Evolutionary conservation across 805 yeast species (phyloP).

Genomic region (Candida nemodendra): DNA sequence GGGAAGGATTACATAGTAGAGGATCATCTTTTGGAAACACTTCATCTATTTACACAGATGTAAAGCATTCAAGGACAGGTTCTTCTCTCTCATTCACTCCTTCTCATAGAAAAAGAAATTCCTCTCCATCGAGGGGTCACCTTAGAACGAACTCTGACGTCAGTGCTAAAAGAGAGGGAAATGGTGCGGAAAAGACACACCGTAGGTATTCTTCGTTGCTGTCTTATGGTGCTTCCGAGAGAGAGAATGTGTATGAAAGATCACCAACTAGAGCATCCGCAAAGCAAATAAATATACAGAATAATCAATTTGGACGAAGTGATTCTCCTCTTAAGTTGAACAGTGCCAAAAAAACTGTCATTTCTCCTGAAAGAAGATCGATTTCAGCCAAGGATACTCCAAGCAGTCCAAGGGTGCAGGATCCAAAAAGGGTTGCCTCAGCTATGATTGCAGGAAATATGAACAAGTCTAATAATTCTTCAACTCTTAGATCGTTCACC

Average conservation of each 20-base stretch:
- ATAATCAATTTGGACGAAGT: constrained; percentile 14
- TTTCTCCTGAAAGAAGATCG: constrained; percentile 44
- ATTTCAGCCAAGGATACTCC: constrained; percentile 47
- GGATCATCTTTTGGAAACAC: constrained; percentile 29
- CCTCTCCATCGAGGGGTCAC: constrained; percentile 34
- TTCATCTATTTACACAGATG: constrained; percentile 46
- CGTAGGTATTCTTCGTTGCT: constrained; percentile 62
- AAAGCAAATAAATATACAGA: constrained; percentile 7
- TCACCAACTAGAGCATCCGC: constrained; percentile 17
- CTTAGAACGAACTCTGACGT: constrained; percentile 45
- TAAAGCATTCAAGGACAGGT: constrained; percentile 33
- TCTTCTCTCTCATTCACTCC: constrained; percentile 32
- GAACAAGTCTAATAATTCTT: constrained; percentile 41
- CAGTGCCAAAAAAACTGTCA: constrained; percentile 10
- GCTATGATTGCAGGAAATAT: constrained; percentile 38
- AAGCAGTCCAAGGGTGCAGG: constrained; percentile 21
- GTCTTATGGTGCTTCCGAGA: constrained; percentile 35
- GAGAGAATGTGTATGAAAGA: constrained; percentile 21
- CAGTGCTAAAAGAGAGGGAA: constrained; percentile 27
- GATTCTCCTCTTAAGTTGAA: constrained; percentile 15
- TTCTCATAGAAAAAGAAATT: constrained; percentile 11
- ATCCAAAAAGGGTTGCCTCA: constrained; percentile 44
- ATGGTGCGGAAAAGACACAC: constrained; percentile 31
- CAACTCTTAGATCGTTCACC: constrained; percentile 41
- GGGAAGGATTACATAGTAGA: constrained; percentile 26